Conservation (phyloP, 2,329 filamentous ascomycete species). For the Aspergillus sp. region DNA sequence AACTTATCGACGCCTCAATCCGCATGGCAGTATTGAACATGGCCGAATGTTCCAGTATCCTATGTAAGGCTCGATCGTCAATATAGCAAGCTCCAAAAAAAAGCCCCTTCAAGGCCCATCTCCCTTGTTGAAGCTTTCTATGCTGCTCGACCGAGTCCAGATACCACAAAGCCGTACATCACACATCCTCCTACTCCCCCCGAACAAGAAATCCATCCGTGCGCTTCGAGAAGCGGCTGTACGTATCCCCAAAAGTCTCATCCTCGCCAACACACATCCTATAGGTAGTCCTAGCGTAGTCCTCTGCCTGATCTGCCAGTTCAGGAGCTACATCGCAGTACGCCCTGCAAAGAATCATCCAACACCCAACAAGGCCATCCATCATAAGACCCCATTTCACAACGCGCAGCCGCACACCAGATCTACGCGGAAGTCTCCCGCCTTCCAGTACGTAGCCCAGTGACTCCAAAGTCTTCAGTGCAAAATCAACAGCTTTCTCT, state of each 20-base stretch:
- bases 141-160: too few species aligned
- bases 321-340: slow-evolving; percentile 24
- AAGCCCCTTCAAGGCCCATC: too few species aligned
- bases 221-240: slow-evolving; percentile 25
- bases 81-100: too few species aligned
- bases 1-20: too few species aligned
- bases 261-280: slow-evolving; percentile 36
- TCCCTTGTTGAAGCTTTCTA: too few species aligned
- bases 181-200: too few species aligned
- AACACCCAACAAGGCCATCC: slow-evolving; percentile 27
- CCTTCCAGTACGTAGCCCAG: slow-evolving; percentile 28
- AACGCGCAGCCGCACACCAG: slow-evolving; percentile 13
- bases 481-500: slow-evolving; percentile 19
- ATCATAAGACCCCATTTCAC: slow-evolving; percentile 31
- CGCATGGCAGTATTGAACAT: too few species aligned
- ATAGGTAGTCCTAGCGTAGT: slow-evolving; percentile 34
- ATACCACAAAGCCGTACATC: too few species aligned
- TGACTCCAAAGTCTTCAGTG: slow-evolving; percentile 25
- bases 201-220: slow-evolving; percentile 41
- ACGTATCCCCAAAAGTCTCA: slow-evolving; percentile 27
- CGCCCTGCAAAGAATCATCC: slow-evolving; percentile 26
- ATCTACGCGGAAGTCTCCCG: slow-evolving; percentile 10
- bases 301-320: slow-evolving; percentile 22
- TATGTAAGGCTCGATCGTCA: too few species aligned
- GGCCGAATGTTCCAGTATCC: too few species aligned